A percentile compares a stretch with the other conserved stretches of the same genome.
phyloP scores from a whole-genome alignment of 208 protist species.

The Trypanosoma caninum region DNA sequence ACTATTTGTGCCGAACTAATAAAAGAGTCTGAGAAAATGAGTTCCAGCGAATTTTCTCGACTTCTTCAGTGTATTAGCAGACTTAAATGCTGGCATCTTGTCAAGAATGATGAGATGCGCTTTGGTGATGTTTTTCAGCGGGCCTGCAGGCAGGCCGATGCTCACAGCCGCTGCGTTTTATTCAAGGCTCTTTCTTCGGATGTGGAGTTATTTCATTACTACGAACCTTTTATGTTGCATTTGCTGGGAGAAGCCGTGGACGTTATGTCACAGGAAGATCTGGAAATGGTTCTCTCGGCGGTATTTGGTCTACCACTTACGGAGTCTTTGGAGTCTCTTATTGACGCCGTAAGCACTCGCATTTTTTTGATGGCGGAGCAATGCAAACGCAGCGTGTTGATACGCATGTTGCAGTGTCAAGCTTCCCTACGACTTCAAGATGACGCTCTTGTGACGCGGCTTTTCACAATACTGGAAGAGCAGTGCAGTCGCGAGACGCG shows the following conservation, averaged over 20 bases:
- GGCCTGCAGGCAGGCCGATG: slow-evolving; percentile 49
- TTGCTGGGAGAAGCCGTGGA: slow-evolving; percentile 39
- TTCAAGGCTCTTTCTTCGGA: slow-evolving; percentile 63
- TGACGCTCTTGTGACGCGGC: slow-evolving; percentile 36
- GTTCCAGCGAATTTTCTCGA: slow-evolving; percentile 57
- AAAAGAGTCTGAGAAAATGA: slow-evolving; percentile 28
- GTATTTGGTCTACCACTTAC: slow-evolving; percentile 34
- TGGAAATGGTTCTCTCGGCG: slow-evolving; percentile 70
- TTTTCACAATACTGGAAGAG: slow-evolving; percentile 43
- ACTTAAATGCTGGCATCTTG: slow-evolving; percentile 33
- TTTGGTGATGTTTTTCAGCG: slow-evolving; percentile 29
- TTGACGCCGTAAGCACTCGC: slow-evolving; percentile 77
- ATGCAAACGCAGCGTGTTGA: slow-evolving; percentile 68
- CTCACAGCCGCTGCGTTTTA: slow-evolving; percentile 77
- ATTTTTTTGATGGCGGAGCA: slow-evolving; percentile 53
- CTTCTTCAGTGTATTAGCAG: slow-evolving; percentile 60
- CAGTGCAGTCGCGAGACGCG: slow-evolving; percentile 55
- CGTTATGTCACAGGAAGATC: slow-evolving; percentile 66
- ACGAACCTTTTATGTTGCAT: slow-evolving; percentile 46
- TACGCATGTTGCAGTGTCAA: slow-evolving; percentile 82
- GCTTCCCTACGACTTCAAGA: slow-evolving; percentile 48
- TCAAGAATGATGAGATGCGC: slow-evolving; percentile 2
- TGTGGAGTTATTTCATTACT: slow-evolving; percentile 30
- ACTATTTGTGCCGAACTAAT: slow-evolving; percentile 28
- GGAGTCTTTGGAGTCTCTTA: slow-evolving; percentile 40